These are phyloP conservation scores for Hamamelis virginiana DNA, from an alignment of 164 flowering plant genomes.

Conservation along the genomic window DNA sequence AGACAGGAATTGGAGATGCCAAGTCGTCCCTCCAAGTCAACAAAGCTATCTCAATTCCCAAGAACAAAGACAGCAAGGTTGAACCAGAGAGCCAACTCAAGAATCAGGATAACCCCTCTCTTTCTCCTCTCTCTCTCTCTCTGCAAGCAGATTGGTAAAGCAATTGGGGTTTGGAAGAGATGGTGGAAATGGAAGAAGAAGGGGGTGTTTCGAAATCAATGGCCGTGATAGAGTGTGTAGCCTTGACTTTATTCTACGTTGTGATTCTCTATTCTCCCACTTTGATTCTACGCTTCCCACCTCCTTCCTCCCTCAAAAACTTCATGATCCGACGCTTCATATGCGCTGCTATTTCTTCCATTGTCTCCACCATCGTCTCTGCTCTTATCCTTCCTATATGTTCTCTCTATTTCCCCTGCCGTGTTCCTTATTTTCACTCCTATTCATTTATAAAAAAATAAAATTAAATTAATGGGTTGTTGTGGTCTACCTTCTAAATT, in stretches of 20 bases:
- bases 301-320: constrained; percentile 49
- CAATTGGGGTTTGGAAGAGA: too few relatives aligned
- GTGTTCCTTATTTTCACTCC: neutral
- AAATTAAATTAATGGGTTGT: too few relatives aligned
- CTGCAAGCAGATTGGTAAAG: too few relatives aligned
- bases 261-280: constrained; percentile 81
- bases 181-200: too few relatives aligned
- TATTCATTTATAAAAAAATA: too few relatives aligned
- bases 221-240: constrained; percentile 48
- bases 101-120: too few relatives aligned
- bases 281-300: constrained; percentile 70
- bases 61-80: neutral
- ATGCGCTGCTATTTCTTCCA: too few relatives aligned
- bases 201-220: too few relatives aligned
- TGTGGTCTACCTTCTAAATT: too few relatives aligned
- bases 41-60: neutral
- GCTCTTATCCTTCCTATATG: constrained; percentile 69
- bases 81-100: neutral
- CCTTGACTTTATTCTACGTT: constrained; percentile 75
- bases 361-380: constrained; percentile 43
- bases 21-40: neutral
- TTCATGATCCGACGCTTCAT: constrained; percentile 79
- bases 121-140: constrained; percentile 40
- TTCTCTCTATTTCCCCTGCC: constrained; percentile 2
- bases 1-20: too few relatives aligned